These are phyloP conservation scores for Saxispiralis lemnorum DNA, from an alignment of 495 filamentous ascomycete genomes.

Conservation along the genomic window DNA sequence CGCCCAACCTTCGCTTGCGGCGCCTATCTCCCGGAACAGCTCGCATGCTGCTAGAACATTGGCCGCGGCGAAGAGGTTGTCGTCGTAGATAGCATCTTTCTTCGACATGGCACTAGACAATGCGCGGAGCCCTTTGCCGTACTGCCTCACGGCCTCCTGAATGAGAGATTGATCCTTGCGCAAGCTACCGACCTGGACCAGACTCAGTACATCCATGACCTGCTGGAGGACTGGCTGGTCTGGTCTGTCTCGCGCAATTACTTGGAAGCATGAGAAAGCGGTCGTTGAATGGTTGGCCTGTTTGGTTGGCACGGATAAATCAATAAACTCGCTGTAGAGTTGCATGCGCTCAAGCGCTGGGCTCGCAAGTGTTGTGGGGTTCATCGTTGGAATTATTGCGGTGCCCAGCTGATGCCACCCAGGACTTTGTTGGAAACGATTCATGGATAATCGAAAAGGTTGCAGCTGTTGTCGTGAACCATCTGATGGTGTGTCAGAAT, in stretches of 20 bases:
- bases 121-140: conserved; percentile 5
- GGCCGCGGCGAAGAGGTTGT: conserved; percentile 9
- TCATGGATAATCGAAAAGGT: background rate
- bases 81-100: background rate
- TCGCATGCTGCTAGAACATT: conserved; percentile 7
- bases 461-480: background rate
- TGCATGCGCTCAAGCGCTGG: conserved; percentile 1
- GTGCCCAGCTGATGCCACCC: background rate
- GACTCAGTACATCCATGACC: conserved; percentile 7
- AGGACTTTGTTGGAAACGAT: background rate
- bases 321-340: conserved; percentile 10
- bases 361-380: background rate
- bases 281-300: background rate
- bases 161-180: conserved; percentile 6
- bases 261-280: conserved; percentile 8
- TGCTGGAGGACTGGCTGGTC: conserved; percentile 3
- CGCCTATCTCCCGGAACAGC: conserved; percentile 11
- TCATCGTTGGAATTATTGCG: background rate
- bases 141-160: conserved; percentile 1
- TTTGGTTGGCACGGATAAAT: conserved; percentile 6
- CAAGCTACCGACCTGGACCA: conserved; percentile 10
- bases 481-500: background rate
- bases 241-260: background rate
- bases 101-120: conserved; percentile 2
- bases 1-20: conserved; percentile 5